Conservation (phyloP, 2,329 filamentous ascomycete species). For the Lasiodiplodia citricola region DNA sequence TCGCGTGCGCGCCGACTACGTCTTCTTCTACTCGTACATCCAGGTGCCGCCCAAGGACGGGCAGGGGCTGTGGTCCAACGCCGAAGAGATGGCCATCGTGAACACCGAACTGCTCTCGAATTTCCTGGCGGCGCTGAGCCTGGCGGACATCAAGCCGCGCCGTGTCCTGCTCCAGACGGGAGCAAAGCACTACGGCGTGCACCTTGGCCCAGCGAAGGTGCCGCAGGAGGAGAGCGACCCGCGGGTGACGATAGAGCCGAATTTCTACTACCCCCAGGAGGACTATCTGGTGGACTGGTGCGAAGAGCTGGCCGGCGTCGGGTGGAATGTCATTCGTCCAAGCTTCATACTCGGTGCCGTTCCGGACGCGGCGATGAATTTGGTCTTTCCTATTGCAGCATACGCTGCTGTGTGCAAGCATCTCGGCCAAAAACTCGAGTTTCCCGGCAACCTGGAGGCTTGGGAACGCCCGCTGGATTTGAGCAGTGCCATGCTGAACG, state of each 20-base stretch:
- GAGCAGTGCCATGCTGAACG: constrained; percentile 54
- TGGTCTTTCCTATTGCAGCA: constrained; percentile 54
- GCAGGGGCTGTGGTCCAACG: constrained; percentile 54
- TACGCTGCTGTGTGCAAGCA: constrained; percentile 56
- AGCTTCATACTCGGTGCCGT: constrained; percentile 57
- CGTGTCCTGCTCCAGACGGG: constrained; percentile 58
- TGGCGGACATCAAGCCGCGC: constrained; percentile 51
- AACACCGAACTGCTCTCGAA: constrained; percentile 55
- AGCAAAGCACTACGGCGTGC: constrained; percentile 59
- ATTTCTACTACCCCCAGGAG: constrained; percentile 64
- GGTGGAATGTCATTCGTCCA: constrained; percentile 57
- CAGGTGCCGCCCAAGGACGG: constrained; percentile 55
- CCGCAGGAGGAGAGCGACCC: constrained; percentile 56
- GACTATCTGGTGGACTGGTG: constrained; percentile 55
- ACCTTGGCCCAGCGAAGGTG: constrained; percentile 51
- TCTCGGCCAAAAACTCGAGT: constrained; percentile 49
- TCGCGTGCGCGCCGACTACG: constrained; percentile 47
- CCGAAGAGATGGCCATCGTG: constrained; percentile 55
- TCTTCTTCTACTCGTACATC: constrained; percentile 63
- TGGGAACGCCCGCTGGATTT: constrained; percentile 54
- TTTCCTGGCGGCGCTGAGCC: constrained; percentile 52
- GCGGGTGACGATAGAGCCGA: constrained; percentile 51
- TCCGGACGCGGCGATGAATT: constrained; percentile 57
- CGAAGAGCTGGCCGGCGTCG: constrained; percentile 37
- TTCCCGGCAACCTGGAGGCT: constrained; percentile 49